Conservation (phyloP, 768 basidiomycete genomes). For the Daedaleopsis sinensis region DNA sequence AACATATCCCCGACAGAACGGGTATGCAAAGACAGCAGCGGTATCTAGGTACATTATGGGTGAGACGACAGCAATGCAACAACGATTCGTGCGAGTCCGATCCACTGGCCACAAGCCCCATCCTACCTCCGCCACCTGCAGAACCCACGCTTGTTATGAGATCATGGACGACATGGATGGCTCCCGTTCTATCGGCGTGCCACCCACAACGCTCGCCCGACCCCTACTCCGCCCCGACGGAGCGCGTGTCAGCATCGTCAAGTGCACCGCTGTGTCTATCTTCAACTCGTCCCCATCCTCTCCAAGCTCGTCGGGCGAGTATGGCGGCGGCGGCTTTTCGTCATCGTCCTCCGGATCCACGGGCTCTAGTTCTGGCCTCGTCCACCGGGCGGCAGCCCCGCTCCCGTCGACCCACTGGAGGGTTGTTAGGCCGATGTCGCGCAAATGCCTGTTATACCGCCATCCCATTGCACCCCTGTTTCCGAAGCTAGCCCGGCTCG, state of each 20-base stretch:
- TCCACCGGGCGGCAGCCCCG: conserved; percentile 64
- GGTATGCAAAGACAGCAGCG: conserved; percentile 13
- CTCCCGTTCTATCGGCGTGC: conserved; percentile 27
- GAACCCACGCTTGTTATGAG: not conserved
- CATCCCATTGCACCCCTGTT: conserved; percentile 52
- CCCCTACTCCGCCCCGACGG: conserved; percentile 62
- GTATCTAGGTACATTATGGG: conserved; percentile 12
- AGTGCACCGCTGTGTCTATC: conserved; percentile 40
- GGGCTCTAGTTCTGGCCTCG: conserved; percentile 39
- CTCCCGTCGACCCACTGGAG: conserved; percentile 75
- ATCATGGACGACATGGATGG: not conserved
- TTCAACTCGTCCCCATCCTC: conserved; percentile 32
- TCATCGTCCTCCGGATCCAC: conserved; percentile 45
- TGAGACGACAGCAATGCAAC: conserved; percentile 18
- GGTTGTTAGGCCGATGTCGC: conserved; percentile 60
- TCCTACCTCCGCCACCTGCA: not conserved
- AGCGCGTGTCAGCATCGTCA: conserved; percentile 68
- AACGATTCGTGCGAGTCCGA: conserved; percentile 8
- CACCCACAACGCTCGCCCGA: conserved; percentile 35
- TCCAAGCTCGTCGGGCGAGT: conserved; percentile 35
- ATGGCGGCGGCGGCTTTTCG: conserved; percentile 32
- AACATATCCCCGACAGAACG: not conserved
- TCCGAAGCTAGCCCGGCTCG: conserved; percentile 42
- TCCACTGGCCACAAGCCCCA: conserved; percentile 4
- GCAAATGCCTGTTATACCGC: conserved; percentile 61